Evolutionary conservation across 2,329 filamentous ascomycete species (phyloP).

Genomic region (Aspergillus ochraceoroseus): DNA sequence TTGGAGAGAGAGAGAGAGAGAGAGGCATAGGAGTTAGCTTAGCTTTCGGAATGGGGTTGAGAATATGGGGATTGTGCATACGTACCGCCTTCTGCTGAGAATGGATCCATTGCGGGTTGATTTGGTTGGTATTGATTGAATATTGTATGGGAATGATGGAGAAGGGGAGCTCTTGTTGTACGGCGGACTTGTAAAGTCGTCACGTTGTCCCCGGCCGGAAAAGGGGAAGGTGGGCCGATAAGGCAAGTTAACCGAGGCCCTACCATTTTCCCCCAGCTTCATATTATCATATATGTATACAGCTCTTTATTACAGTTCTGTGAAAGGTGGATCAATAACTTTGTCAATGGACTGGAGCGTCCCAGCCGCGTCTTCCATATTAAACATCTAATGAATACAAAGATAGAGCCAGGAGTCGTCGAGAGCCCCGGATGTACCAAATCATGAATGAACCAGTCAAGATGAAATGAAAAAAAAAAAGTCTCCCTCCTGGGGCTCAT

Average conservation of each 20-base stretch:
- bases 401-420: slow-evolving; percentile 17
- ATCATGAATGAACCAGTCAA: slow-evolving; percentile 9
- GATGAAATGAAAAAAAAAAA: no score
- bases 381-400: slow-evolving; percentile 21
- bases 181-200: slow-evolving; percentile 19
- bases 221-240: slow-evolving; percentile 16
- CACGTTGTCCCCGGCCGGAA: slow-evolving; percentile 23
- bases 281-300: no score
- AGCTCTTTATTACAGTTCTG: no score
- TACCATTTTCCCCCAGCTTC: no score
- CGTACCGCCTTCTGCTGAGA: slow-evolving; percentile 59
- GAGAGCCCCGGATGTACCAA: slow-evolving; percentile 11
- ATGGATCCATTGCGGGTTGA: slow-evolving; percentile 54
- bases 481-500: slow-evolving; percentile 11
- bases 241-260: slow-evolving; percentile 15
- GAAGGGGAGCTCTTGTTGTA: slow-evolving; percentile 7
- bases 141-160: neutral
- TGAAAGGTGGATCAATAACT: no score
- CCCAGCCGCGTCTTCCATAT: slow-evolving; percentile 21
- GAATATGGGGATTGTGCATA: neutral
- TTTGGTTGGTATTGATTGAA: slow-evolving; percentile 12
- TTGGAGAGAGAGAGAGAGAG: slow-evolving; percentile 16
- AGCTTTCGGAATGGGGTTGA: neutral
- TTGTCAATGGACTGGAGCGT: slow-evolving; percentile 11
- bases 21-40: slow-evolving; percentile 3